Evolutionary conservation across 208 protist species (phyloP), one percentile per base, ranked within the genome.

Genomic region (Acanthamoeba culbertsoni): DNA sequence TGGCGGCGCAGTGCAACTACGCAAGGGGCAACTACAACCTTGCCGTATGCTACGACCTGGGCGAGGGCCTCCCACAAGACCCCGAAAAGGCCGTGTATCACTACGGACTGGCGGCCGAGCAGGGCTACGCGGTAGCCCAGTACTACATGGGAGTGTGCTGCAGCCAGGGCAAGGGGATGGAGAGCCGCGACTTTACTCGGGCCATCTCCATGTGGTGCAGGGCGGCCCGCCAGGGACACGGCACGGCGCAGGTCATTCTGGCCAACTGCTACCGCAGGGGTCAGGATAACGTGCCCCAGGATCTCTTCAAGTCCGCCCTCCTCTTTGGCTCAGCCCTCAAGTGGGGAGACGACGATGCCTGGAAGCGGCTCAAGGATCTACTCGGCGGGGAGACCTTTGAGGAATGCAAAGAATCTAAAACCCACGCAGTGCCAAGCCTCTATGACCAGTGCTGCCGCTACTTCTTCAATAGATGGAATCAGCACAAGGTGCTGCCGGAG

Each of bases 71-170:
- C 35, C 1, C 3, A 1, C 16, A 40, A n/a, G 35, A 93, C 53
- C 12, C 57, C 23, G n/a, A 0, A 40, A 65, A 94, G 51, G 93
- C 93, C 57, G 46, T 95, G 10, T 14, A 93, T 18, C 45, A 63
- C 62, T 95, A 93, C 93, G 4, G 91, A 26, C 23, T 14, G 14
- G 57, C 93, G 43, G 93, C 93, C 12, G 37, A 65, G 31, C 79
- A 77, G 33, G 93, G 93, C 89, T 95, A 94, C 35, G 93, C 93
- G 37, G 93, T 86, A 42, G 93, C 93, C 14, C 89, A 95, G 65
- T 94, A 91, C 77, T 90, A 93, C 73, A 48, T 95, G 46, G 93
- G 92, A 23, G 53, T 94, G 42, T 94, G 84, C 68, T 62, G 33
- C 65, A 48, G 79, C 35, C 26, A 59, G 37, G 93, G 90, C 35